Evolutionary conservation across 805 yeast species (phyloP).

Genomic region (Yarrowia hollandica): DNA sequence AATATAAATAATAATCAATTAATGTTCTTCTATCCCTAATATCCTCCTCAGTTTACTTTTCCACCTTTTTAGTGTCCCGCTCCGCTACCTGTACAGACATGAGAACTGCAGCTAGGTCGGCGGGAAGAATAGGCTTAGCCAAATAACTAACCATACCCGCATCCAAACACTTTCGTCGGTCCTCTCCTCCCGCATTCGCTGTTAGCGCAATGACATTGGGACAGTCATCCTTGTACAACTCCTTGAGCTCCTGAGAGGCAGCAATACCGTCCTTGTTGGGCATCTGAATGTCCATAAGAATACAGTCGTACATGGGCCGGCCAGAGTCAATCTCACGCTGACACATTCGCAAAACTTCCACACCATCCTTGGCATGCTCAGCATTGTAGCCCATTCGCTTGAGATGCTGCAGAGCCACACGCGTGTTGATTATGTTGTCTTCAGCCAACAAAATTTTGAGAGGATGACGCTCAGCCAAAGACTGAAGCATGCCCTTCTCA

Average conservation of each 20-base stretch:
- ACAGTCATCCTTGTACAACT: slow-evolving; percentile 39
- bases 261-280: slow-evolving; percentile 56
- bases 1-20: slow-evolving; percentile 15
- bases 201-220: slow-evolving; percentile 52
- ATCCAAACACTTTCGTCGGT: slow-evolving; percentile 48
- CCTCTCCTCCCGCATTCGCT: slow-evolving; percentile 58
- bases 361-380: slow-evolving; percentile 55
- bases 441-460: slow-evolving; percentile 53
- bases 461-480: slow-evolving; percentile 42
- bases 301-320: slow-evolving; percentile 50
- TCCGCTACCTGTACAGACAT: slow-evolving; percentile 33
- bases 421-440: slow-evolving; percentile 52
- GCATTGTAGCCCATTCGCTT: slow-evolving; percentile 52
- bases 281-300: slow-evolving; percentile 60
- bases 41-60: not conserved
- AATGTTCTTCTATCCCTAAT: slow-evolving; percentile 7
- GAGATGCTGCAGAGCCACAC: slow-evolving; percentile 53
- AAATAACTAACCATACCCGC: slow-evolving; percentile 56
- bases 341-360: slow-evolving; percentile 47
- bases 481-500: slow-evolving; percentile 35
- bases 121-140: slow-evolving; percentile 55
- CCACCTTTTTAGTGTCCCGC: slow-evolving; percentile 7
- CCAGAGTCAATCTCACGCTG: slow-evolving; percentile 37
- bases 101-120: slow-evolving; percentile 46
- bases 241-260: slow-evolving; percentile 46